Percentiles rank a stretch among this genome's conserved stretches.
Evolutionary conservation across 176 grass and related monocot genomes (phyloP).

Genomic region (Rhipidocladum racemiflorum): DNA sequence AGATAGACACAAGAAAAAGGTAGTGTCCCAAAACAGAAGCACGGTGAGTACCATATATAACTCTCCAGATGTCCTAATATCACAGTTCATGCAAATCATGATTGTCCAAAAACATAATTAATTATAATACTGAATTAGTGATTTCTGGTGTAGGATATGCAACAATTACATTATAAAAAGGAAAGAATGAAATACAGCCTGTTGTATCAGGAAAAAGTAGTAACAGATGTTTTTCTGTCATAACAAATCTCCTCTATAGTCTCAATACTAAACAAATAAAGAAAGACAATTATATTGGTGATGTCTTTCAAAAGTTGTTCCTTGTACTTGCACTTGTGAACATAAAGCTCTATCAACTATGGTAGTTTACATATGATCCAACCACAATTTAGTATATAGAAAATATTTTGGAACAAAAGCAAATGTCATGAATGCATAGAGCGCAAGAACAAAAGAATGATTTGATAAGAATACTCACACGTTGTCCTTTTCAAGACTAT

Average conservation of each 20-base stretch:
- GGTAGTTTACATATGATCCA: slow-evolving; percentile 13
- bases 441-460: background rate
- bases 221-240: background rate
- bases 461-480: slow-evolving; percentile 53
- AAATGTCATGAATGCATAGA: slow-evolving; percentile 13
- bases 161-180: background rate
- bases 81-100: too few relatives aligned
- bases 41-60: too few relatives aligned
- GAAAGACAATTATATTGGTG: background rate
- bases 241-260: background rate
- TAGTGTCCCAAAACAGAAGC: too few relatives aligned
- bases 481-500: slow-evolving; percentile 84
- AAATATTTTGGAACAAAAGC: background rate
- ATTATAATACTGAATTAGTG: slow-evolving; percentile 4
- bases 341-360: background rate
- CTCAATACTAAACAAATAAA: background rate
- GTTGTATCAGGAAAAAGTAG: slow-evolving; percentile 7
- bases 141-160: slow-evolving; percentile 7
- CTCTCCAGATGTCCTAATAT: too few relatives aligned
- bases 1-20: too few relatives aligned
- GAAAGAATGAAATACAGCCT: background rate
- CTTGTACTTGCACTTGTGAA: background rate
- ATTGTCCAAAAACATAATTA: too few relatives aligned
- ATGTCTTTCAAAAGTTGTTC: background rate
- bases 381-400: background rate